Conservation (phyloP, 2,329 filamentous ascomycete species). For the Aureobasidium subglaciale region DNA sequence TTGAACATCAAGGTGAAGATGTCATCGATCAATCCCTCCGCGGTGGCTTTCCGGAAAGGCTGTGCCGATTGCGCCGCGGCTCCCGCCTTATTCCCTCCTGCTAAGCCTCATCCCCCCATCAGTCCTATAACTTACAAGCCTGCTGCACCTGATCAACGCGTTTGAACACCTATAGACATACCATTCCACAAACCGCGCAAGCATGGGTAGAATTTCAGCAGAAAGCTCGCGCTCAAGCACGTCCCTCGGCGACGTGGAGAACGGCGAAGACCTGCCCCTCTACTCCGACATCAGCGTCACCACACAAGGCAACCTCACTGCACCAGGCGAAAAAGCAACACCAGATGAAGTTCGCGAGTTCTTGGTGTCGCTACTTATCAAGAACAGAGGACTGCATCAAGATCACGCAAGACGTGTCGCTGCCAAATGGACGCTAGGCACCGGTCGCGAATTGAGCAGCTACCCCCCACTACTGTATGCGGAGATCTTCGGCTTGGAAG, state of each 20-base stretch:
- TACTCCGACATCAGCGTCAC: background rate
- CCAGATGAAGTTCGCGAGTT: constrained; percentile 18
- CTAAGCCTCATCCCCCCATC: background rate
- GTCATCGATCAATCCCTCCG: background rate
- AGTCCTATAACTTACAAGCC: background rate
- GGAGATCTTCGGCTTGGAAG: constrained; percentile 17
- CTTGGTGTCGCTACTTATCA: constrained; percentile 9
- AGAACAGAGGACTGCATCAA: background rate
- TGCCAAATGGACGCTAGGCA: constrained; percentile 18
- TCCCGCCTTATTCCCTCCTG: background rate
- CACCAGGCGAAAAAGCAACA: constrained; percentile 13
- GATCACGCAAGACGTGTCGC: constrained; percentile 16
- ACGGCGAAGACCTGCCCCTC: background rate
- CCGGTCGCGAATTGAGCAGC: constrained; percentile 17
- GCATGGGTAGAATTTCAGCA: background rate
- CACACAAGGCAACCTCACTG: background rate
- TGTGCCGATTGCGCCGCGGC: background rate
- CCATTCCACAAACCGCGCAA: background rate
- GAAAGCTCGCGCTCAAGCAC: background rate
- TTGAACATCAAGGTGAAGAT: background rate
- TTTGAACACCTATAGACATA: background rate
- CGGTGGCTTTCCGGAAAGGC: background rate
- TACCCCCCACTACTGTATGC: constrained; percentile 16
- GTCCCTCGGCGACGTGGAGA: background rate
- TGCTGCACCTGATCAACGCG: background rate